phyloP scores from a whole-genome alignment of 1,284 basidiomycete species.

The Xerocomus amazonicus region DNA sequence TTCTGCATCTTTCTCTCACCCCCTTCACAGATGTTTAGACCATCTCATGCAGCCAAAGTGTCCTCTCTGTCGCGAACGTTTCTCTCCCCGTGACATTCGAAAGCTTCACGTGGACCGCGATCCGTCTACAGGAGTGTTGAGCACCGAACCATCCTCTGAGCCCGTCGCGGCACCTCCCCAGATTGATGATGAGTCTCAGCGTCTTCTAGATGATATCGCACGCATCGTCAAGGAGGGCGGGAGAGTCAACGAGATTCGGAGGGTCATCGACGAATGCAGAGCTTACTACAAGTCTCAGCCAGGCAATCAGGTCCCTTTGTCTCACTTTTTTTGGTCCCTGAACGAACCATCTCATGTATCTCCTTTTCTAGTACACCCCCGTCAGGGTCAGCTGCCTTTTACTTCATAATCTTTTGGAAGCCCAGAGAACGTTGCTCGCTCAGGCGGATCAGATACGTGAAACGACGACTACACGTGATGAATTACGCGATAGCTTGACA shows the following conservation, averaged over 20 bases:
- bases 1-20: slow-evolving; percentile 4
- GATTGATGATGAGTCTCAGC: slow-evolving; percentile 32
- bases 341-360: slow-evolving; percentile 2
- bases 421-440: slow-evolving; percentile 25
- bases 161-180: slow-evolving; percentile 15
- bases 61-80: slow-evolving; percentile 34
- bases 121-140: slow-evolving; percentile 3
- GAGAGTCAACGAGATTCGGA: slow-evolving; percentile 32
- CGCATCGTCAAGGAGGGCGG: slow-evolving; percentile 38
- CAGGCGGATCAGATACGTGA: slow-evolving; percentile 32
- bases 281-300: slow-evolving; percentile 37
- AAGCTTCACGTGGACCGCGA: slow-evolving; percentile 34
- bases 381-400: slow-evolving; percentile 33
- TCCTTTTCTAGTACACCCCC: slow-evolving; percentile 26
- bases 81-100: slow-evolving; percentile 29
- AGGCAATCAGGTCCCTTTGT: slow-evolving; percentile 33
- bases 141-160: slow-evolving; percentile 14
- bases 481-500: slow-evolving; percentile 29
- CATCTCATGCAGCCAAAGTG: slow-evolving; percentile 33
- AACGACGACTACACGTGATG: slow-evolving; percentile 22
- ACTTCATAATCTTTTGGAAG: slow-evolving; percentile 32
- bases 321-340: slow-evolving; percentile 9
- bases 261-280: slow-evolving; percentile 37
- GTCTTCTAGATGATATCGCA: slow-evolving; percentile 36
- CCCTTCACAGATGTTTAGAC: slow-evolving; percentile 28